Conservation (phyloP, 106 monocot genomes). For the Allium fistulosum region DNA sequence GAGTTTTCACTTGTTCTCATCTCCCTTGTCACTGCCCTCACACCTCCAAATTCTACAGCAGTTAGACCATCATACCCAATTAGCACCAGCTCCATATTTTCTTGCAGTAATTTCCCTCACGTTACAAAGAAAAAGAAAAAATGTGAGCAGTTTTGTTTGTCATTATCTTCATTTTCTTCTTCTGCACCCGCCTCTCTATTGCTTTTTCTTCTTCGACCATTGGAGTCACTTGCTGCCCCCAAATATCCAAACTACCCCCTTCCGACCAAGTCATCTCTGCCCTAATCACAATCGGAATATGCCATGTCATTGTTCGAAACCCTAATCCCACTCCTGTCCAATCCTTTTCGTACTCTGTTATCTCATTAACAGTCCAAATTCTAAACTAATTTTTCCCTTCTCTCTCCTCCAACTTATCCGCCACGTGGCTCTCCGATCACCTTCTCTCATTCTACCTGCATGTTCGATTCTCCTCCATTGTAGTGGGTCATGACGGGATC, state of each 20-base stretch:
- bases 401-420: slow-evolving; percentile 2
- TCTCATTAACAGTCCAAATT: slow-evolving; percentile 3
- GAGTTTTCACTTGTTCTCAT: too few relatives aligned
- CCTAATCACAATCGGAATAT: not conserved
- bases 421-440: slow-evolving; percentile 4
- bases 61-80: not conserved
- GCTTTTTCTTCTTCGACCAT: not conserved
- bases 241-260: slow-evolving; percentile 1
- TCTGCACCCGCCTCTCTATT: not conserved
- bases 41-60: too few relatives aligned
- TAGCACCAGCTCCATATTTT: not conserved
- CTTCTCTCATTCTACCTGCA: slow-evolving; percentile 18
- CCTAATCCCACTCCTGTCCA: not conserved
- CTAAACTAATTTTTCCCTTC: not conserved
- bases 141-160: not conserved
- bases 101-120: not conserved
- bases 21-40: too few relatives aligned
- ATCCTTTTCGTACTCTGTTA: slow-evolving; percentile 1
- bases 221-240: slow-evolving; percentile 1
- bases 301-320: not conserved
- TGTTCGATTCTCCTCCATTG: slow-evolving; percentile 5
- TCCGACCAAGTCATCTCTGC: slow-evolving; percentile 4
- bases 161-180: not conserved
- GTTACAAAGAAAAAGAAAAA: not conserved
- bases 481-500: not conserved